phyloP scores from a whole-genome alignment of 495 filamentous ascomycete species.

The Cercophora newfieldiana region DNA sequence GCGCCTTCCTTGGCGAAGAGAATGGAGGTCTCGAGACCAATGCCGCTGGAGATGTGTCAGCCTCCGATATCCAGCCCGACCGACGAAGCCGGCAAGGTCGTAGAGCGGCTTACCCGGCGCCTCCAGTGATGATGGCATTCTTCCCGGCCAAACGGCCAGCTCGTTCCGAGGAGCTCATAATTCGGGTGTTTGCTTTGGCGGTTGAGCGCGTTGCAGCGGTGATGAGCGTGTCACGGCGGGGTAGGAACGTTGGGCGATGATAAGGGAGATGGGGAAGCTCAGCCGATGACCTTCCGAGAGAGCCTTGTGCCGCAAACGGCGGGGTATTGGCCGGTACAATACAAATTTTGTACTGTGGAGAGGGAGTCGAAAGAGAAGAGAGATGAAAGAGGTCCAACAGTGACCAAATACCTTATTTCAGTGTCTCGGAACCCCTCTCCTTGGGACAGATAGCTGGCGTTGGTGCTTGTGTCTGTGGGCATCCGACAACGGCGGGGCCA shows the following conservation, averaged over 20 bases:
- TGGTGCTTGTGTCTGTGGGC: background rate
- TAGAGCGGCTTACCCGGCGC: conserved; percentile 70
- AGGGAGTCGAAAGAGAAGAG: background rate
- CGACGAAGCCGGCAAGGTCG: background rate
- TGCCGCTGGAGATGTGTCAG: conserved; percentile 61
- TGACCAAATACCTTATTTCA: background rate
- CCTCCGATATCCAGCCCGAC: background rate
- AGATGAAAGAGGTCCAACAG: background rate
- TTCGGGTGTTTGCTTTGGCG: background rate
- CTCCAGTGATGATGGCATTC: conserved; percentile 92
- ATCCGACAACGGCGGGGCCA: conserved; percentile 16
- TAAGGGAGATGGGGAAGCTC: background rate
- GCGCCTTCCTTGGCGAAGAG: conserved; percentile 91
- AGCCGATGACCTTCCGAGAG: too few relatives aligned
- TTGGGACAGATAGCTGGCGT: conserved; percentile 1
- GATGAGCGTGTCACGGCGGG: background rate
- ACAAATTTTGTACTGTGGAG: background rate
- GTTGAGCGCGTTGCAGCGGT: background rate
- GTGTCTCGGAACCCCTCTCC: background rate
- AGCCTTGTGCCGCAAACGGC: background rate
- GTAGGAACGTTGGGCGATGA: background rate
- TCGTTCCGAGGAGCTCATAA: background rate
- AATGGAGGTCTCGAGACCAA: conserved; percentile 91
- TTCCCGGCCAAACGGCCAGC: conserved; percentile 78
- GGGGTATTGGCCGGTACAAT: background rate